Conservation (phyloP, 2,329 filamentous ascomycete genomes). For the Diplodia corticola region DNA sequence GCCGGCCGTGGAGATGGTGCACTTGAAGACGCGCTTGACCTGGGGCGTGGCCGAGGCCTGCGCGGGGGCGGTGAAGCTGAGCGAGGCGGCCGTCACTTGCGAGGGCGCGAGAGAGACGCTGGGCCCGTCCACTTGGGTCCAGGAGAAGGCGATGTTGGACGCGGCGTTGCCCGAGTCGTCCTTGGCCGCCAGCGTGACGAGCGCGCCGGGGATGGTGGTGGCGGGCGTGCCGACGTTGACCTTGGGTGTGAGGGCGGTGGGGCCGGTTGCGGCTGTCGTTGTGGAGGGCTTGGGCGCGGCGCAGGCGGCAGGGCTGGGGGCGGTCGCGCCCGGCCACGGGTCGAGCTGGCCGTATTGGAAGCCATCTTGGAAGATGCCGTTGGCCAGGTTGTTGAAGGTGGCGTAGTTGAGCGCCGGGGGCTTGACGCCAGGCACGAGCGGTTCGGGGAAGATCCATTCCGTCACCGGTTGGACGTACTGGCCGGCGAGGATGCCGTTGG, state of each 20-base stretch:
- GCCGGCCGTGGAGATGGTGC: constrained; percentile 30
- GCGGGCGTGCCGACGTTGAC: constrained; percentile 26
- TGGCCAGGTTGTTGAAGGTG: constrained; percentile 39
- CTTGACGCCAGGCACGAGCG: constrained; percentile 42
- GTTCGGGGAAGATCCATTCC: constrained; percentile 49
- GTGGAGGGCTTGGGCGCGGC: constrained; percentile 28
- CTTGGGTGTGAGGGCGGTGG: constrained; percentile 27
- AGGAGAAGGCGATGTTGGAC: constrained; percentile 34
- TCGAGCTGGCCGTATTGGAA: constrained; percentile 41
- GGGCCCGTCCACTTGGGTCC: constrained; percentile 33
- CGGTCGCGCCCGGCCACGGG: constrained; percentile 39
- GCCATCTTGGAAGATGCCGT: constrained; percentile 34
- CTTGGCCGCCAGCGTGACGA: constrained; percentile 34
- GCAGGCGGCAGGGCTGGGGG: constrained; percentile 33
- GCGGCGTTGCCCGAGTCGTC: constrained; percentile 28
- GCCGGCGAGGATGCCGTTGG: constrained; percentile 44
- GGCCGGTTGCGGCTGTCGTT: constrained; percentile 24
- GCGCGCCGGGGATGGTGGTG: constrained; percentile 32
- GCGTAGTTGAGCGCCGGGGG: constrained; percentile 31
- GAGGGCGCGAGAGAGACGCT: constrained; percentile 27
- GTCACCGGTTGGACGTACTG: constrained; percentile 45
- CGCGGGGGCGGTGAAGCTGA: constrained; percentile 31
- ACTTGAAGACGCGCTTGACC: constrained; percentile 33
- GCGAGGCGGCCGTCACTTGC: constrained; percentile 27
- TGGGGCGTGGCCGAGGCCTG: constrained; percentile 25